Conservation (phyloP, 345 rosid species). For the Arabidopsis arenosa region DNA sequence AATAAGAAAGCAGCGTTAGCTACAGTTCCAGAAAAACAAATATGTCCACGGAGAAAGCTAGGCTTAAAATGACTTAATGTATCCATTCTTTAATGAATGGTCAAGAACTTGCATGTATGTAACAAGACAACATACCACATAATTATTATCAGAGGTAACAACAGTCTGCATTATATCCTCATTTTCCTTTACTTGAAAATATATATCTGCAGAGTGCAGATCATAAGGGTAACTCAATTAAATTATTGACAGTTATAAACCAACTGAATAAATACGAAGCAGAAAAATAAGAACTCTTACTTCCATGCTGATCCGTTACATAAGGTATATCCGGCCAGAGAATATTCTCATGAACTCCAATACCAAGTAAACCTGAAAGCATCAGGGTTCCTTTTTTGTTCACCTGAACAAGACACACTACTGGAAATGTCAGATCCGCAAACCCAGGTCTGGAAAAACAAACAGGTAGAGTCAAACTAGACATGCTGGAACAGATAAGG, state of each 20-base stretch:
- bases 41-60: neutral
- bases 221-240: slow-evolving; percentile 31
- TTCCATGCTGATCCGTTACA: slow-evolving; percentile 83
- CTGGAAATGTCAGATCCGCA: slow-evolving; percentile 53
- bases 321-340: slow-evolving; percentile 89
- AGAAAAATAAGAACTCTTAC: slow-evolving; percentile 35
- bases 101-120: neutral
- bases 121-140: slow-evolving; percentile 64
- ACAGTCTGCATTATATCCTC: slow-evolving; percentile 70
- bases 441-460: slow-evolving; percentile 8
- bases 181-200: slow-evolving; percentile 80
- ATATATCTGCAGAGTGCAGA: slow-evolving; percentile 82
- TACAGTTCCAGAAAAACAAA: neutral
- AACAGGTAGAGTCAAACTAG: slow-evolving; percentile 3
- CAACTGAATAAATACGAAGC: neutral
- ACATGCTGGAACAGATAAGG: neutral
- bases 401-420: slow-evolving; percentile 76
- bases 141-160: slow-evolving; percentile 65
- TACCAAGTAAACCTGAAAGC: slow-evolving; percentile 64
- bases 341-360: slow-evolving; percentile 72
- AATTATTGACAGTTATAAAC: slow-evolving; percentile 5
- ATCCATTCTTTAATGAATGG: neutral
- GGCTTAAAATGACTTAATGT: neutral
- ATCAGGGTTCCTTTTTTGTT: slow-evolving; percentile 77
- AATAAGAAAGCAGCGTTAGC: neutral